Percentiles rank a stretch among this genome's conserved stretches.
phyloP scores from a whole-genome alignment of 768 basidiomycete species.

The Chlorophyllum brunneum region DNA sequence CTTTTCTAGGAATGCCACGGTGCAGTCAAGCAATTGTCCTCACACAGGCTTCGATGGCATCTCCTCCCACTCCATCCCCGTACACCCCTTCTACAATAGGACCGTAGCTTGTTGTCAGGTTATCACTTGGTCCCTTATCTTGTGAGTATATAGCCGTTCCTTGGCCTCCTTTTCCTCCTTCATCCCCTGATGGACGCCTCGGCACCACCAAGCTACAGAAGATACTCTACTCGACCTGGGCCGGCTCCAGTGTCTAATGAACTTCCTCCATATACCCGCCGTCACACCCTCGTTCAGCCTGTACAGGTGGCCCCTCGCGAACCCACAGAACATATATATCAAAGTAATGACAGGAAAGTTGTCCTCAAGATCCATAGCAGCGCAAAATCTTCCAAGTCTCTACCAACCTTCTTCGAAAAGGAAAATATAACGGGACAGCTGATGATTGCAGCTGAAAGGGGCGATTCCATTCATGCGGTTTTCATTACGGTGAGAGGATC shows the following conservation, averaged over 20 bases:
- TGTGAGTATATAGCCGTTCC: constrained; percentile 13
- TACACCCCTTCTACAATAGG: constrained; percentile 25
- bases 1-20: neutral
- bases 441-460: constrained; percentile 44
- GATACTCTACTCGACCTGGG: constrained; percentile 47
- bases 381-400: constrained; percentile 46
- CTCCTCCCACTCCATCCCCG: constrained; percentile 12
- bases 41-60: neutral
- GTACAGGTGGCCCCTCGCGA: constrained; percentile 33
- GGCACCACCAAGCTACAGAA: constrained; percentile 48
- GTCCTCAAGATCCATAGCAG: constrained; percentile 46
- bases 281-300: constrained; percentile 39
- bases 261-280: constrained; percentile 47
- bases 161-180: constrained; percentile 12
- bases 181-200: constrained; percentile 38
- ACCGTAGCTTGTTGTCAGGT: constrained; percentile 25
- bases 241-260: constrained; percentile 45
- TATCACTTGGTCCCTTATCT: constrained; percentile 10
- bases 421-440: constrained; percentile 46
- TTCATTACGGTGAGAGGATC: constrained; percentile 34
- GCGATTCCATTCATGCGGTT: constrained; percentile 49
- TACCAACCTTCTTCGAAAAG: constrained; percentile 53
- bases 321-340: constrained; percentile 46
- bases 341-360: constrained; percentile 37
- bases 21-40: constrained; percentile 18